A percentile compares a stretch with the other conserved stretches of the same genome.
Conservation (phyloP, 306 rosid genomes). For the Trifolium fragiferum region DNA sequence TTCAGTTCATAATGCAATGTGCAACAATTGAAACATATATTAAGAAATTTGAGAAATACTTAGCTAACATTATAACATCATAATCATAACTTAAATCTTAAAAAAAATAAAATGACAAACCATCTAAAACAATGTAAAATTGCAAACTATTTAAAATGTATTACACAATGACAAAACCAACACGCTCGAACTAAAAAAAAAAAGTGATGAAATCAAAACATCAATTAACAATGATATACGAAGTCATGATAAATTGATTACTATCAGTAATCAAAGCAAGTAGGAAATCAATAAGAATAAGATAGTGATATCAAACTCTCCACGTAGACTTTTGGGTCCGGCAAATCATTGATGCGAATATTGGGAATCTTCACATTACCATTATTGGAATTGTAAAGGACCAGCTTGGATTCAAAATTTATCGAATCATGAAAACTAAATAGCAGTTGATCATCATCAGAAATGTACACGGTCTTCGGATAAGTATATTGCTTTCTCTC, state of each 20-base stretch:
- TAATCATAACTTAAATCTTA: background rate
- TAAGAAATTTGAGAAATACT: background rate
- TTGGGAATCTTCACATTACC: background rate
- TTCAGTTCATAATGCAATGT: background rate
- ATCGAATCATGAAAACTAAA: background rate
- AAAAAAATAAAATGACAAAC: background rate
- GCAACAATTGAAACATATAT: background rate
- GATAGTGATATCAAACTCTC: slow-evolving; percentile 13
- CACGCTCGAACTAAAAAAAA: background rate
- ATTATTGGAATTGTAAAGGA: background rate
- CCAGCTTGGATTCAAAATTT: background rate
- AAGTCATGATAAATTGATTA: no score
- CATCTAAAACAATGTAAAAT: background rate
- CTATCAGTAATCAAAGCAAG: no score
- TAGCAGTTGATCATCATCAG: background rate
- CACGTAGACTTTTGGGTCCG: background rate
- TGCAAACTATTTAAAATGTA: background rate
- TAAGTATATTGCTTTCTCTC: background rate
- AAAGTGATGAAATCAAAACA: background rate
- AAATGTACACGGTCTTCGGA: background rate
- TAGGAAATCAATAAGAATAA: no score
- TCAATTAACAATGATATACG: background rate
- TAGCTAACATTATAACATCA: background rate
- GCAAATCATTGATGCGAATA: background rate
- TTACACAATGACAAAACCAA: background rate